Evolutionary conservation across 2,329 filamentous ascomycete species (phyloP), one percentile per base, ranked within the genome.

Genomic region (Fusarium decemcellulare): DNA sequence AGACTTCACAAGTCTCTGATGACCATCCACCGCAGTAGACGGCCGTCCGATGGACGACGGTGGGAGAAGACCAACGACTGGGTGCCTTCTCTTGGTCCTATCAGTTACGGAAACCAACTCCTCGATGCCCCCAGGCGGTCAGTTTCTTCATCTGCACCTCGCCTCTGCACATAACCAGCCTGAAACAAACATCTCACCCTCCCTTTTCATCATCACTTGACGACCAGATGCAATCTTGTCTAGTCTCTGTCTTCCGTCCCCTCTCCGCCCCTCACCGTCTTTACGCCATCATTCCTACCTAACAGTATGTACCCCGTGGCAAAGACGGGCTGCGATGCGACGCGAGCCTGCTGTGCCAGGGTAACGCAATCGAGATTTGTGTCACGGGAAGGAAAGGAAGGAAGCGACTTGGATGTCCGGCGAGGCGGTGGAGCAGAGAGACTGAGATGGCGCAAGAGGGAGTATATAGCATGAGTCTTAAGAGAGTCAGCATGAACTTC

Each of bases 311-410:
- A 23, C 23, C 44, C 57, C 59, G 40, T 60, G 59, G 59, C 37
- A 70, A 57, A 66, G 42, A n/a, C 29, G 46, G 43, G 42, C 36
- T 57, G 44, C 37, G 10, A 48, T 70, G 53, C 46, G 55, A 68
- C 51, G 23, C 44, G 55, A 68, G 46, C 15, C 63, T 74, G 71
- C 23, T 15, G 71, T 74, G 61, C 34, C 32, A 70, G 53, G 55
- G 72, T 75, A 50, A 58, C 52, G 63, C 72, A 75, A 74, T 74
- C 72, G 71, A 75, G 72, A 74, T 74, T 70, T 74, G 72, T 72
- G 58, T 52, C 65, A 74, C 72, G 18, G 11, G 16, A 34, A 37
- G 32, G 47, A 36, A 27, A 39, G 32, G 56, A 32, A 42, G 39
- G 15, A 40, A 48, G 36, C 46, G n/a, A 58, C 27, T 34, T 58